Percentiles rank a stretch among this genome's conserved stretches.
Conservation (phyloP, 2,329 filamentous ascomycete species). For the Cladosporium austrohemisphaericum region DNA sequence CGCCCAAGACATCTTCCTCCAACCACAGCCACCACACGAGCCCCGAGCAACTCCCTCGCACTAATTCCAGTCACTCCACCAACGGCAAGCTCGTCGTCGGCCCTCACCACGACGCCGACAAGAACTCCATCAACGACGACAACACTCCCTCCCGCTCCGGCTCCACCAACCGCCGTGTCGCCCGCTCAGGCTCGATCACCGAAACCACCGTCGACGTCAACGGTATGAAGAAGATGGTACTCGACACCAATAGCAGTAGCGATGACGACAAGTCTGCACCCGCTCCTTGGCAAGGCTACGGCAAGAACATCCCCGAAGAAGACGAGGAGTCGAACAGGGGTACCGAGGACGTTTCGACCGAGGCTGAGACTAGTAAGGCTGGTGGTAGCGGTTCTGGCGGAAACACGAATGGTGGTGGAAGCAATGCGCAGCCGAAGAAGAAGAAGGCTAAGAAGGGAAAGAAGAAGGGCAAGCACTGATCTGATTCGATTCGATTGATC, state of each 20-base stretch:
- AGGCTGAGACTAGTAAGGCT: conserved; percentile 8
- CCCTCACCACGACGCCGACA: conserved; percentile 27
- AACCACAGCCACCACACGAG: not conserved
- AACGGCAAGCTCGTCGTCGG: conserved; percentile 25
- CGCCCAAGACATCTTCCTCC: not conserved
- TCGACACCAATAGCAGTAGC: conserved; percentile 62
- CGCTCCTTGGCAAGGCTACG: conserved; percentile 6
- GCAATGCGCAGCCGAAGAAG: conserved; percentile 2
- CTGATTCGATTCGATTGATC: no score
- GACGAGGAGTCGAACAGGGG: conserved; percentile 14
- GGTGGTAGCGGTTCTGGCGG: conserved; percentile 3
- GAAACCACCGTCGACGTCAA: conserved; percentile 72
- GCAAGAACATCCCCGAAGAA: conserved; percentile 6
- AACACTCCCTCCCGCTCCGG: conserved; percentile 34
- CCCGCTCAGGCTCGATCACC: conserved; percentile 72
- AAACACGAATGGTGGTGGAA: not conserved
- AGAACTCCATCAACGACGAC: conserved; percentile 16
- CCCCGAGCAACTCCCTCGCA: not conserved
- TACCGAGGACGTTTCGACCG: not conserved
- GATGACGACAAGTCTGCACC: conserved; percentile 27
- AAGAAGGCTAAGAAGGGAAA: conserved; percentile 22
- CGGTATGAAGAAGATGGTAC: conserved; percentile 70
- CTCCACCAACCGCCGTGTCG: conserved; percentile 40
- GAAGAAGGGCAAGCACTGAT: conserved; percentile 22
- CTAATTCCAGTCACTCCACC: conserved; percentile 15